These are phyloP conservation scores for Ajuga reptans DNA, from an alignment of 305 asterid species.

Conservation along the genomic window DNA sequence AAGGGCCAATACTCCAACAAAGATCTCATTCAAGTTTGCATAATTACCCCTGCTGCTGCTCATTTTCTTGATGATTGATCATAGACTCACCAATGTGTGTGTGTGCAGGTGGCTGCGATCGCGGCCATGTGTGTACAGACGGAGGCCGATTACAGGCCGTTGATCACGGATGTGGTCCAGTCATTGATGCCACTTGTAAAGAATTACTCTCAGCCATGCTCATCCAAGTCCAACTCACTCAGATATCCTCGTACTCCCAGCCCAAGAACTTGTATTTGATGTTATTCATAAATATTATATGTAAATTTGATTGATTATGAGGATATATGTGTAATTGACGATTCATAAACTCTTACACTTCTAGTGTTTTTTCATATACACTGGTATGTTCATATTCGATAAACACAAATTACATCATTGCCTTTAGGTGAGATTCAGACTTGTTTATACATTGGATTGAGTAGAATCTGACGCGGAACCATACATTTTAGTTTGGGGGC, in stretches of 20 bases:
- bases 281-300: too few species aligned
- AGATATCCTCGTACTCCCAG: slow-evolving; percentile 32
- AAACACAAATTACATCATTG: too few species aligned
- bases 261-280: slow-evolving; percentile 19
- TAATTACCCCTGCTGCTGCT: background rate
- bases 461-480: too few species aligned
- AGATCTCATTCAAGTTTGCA: slow-evolving; percentile 59
- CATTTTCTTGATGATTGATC: too few species aligned
- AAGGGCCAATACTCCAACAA: slow-evolving; percentile 49
- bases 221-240: slow-evolving; percentile 32
- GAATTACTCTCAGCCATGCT: slow-evolving; percentile 29
- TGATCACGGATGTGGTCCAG: slow-evolving; percentile 78
- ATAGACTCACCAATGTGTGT: background rate
- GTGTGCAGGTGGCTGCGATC: slow-evolving; percentile 63
- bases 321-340: too few species aligned
- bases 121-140: slow-evolving; percentile 82
- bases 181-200: slow-evolving; percentile 69
- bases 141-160: slow-evolving; percentile 77
- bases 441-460: too few species aligned
- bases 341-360: too few species aligned
- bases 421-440: too few species aligned
- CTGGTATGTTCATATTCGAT: too few species aligned
- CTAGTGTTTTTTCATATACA: too few species aligned
- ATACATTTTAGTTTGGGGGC: too few species aligned
- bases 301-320: too few species aligned